phyloP scores from a whole-genome alignment of 345 rosid species.

The Populus simonii region DNA sequence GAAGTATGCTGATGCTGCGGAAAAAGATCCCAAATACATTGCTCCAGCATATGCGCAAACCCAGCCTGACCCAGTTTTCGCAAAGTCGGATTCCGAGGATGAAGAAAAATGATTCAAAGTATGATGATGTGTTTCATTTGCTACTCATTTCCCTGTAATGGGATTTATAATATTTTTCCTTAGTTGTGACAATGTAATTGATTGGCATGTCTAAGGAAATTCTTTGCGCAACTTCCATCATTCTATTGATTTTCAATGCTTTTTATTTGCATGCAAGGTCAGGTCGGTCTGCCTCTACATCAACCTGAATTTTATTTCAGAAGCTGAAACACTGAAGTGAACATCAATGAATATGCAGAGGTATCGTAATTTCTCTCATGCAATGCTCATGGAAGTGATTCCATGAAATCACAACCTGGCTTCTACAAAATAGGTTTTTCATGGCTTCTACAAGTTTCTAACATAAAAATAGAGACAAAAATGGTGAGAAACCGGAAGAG shows the following conservation, averaged over 20 bases:
- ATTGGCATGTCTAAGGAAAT: neutral
- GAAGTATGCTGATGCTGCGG: constrained; percentile 89
- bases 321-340: neutral
- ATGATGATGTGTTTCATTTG: neutral
- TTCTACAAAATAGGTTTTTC: neutral
- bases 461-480: neutral
- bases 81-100: constrained; percentile 78
- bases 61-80: constrained; percentile 84
- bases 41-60: constrained; percentile 96
- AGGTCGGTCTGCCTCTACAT: neutral
- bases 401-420: neutral
- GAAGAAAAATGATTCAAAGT: constrained; percentile 47
- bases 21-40: constrained; percentile 82
- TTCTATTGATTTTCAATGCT: neutral
- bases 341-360: neutral
- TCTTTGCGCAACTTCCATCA: neutral
- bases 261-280: neutral
- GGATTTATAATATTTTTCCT: neutral
- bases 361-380: neutral
- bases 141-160: neutral
- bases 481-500: neutral
- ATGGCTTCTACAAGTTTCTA: neutral
- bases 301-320: neutral
- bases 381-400: neutral
- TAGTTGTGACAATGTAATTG: neutral